These are phyloP conservation scores for Ceratocystis diversiconidia DNA, from an alignment of 2,329 filamentous ascomycete genomes.

Conservation along the genomic window DNA sequence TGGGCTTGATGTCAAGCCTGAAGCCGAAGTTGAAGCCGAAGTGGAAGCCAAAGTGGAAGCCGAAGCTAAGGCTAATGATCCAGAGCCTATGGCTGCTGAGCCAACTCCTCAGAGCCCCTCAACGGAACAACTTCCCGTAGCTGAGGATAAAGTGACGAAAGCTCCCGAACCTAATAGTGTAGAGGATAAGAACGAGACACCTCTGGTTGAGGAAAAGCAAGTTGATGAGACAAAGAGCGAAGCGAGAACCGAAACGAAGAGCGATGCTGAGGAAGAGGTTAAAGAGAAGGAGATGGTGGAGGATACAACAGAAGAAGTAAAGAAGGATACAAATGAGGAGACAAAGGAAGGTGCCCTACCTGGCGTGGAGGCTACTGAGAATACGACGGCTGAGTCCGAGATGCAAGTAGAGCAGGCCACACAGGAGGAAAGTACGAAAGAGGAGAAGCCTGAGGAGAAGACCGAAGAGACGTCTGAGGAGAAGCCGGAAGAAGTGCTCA, in stretches of 20 bases:
- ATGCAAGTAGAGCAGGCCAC: neutral
- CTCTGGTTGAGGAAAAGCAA: neutral
- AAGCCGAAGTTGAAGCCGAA: neutral
- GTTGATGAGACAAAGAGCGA: too few relatives aligned
- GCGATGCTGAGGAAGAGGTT: neutral
- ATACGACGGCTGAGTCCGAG: slow-evolving; percentile 10
- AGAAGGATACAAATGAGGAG: slow-evolving; percentile 1
- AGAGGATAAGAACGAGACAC: neutral
- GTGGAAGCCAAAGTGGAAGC: neutral
- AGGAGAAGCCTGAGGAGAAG: slow-evolving; percentile 1
- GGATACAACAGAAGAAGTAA: slow-evolving; percentile 17
- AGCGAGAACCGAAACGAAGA: too few relatives aligned
- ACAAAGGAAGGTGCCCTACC: slow-evolving; percentile 19
- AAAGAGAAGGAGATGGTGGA: neutral
- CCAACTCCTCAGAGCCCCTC: neutral
- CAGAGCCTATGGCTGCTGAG: neutral
- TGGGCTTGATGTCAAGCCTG: neutral
- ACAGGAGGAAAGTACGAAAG: neutral
- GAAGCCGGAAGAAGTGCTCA: slow-evolving; percentile 17
- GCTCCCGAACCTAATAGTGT: neutral
- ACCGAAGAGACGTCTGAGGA: slow-evolving; percentile 16
- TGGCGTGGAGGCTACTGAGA: slow-evolving; percentile 20
- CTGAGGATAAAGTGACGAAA: neutral
- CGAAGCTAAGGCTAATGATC: neutral
- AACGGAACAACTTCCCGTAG: neutral